A percentile compares a stretch with the other conserved stretches of the same genome.
phyloP scores from a whole-genome alignment of 768 basidiomycete genomes.

The Chiua virens region DNA sequence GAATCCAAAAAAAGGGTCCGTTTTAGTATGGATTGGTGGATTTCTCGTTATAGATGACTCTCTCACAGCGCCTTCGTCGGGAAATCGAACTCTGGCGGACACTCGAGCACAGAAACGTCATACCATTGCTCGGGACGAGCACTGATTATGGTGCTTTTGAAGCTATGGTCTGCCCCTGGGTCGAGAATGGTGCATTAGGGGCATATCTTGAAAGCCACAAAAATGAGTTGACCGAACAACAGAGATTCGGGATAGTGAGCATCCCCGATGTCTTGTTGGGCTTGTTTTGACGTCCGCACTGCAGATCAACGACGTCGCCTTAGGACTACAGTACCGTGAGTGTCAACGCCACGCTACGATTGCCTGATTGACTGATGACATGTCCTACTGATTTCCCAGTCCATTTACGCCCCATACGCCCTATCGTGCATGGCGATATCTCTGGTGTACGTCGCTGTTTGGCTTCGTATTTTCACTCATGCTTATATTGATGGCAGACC shows the following conservation, averaged over 20 bases:
- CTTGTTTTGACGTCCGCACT: not conserved
- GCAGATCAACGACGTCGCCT: slow-evolving; percentile 27
- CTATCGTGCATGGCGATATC: slow-evolving; percentile 27
- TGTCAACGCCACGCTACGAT: not conserved
- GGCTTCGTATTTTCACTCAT: not conserved
- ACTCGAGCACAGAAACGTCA: slow-evolving; percentile 31
- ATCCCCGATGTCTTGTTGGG: not conserved
- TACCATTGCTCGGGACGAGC: slow-evolving; percentile 30
- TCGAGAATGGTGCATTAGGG: no score
- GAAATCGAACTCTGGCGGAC: slow-evolving; percentile 32
- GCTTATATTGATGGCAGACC: not conserved
- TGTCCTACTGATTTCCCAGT: slow-evolving; percentile 7
- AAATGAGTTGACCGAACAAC: slow-evolving; percentile 10
- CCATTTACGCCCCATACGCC: slow-evolving; percentile 18
- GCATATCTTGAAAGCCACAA: no score
- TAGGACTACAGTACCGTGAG: slow-evolving; percentile 28
- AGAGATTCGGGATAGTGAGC: slow-evolving; percentile 18
- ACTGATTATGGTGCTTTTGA: slow-evolving; percentile 28
- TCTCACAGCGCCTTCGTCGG: slow-evolving; percentile 21
- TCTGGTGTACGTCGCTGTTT: slow-evolving; percentile 24
- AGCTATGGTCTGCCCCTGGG: no score
- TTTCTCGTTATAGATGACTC: not conserved
- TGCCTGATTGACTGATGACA: not conserved
- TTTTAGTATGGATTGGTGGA: not conserved
- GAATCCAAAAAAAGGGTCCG: no score